Conservation (phyloP, 2,329 filamentous ascomycete genomes). For the Nemania bipapillata region DNA sequence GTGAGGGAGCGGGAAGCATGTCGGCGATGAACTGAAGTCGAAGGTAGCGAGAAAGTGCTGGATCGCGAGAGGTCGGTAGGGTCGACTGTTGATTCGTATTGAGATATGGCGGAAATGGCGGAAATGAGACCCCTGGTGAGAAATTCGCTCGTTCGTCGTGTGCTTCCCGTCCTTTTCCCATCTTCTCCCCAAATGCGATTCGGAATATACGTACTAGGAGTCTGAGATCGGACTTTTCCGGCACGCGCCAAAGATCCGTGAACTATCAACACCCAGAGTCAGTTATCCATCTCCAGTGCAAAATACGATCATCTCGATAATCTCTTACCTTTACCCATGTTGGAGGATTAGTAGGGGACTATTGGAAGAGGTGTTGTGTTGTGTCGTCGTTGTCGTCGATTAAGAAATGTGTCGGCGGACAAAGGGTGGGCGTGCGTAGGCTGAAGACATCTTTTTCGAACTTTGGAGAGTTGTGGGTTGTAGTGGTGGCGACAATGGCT, state of each 20-base stretch:
- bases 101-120: not conserved
- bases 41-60: not conserved
- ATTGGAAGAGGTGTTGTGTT: slow-evolving; percentile 41
- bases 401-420: slow-evolving; percentile 17
- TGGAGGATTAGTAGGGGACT: slow-evolving; percentile 45
- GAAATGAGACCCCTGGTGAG: not conserved
- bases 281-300: not conserved
- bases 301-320: not conserved
- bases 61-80: not conserved
- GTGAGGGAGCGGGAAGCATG: slow-evolving; percentile 19
- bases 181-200: not conserved
- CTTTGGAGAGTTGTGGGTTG: slow-evolving; percentile 8
- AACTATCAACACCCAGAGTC: not conserved
- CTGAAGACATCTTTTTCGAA: slow-evolving; percentile 17
- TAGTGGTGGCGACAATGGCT: not conserved
- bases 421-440: slow-evolving; percentile 18
- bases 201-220: slow-evolving; percentile 73
- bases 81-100: not conserved
- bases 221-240: slow-evolving; percentile 91
- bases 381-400: slow-evolving; percentile 35
- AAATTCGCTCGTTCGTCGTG: not conserved
- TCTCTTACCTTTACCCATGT: slow-evolving; percentile 53
- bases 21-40: not conserved
- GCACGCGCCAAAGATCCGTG: slow-evolving; percentile 82
- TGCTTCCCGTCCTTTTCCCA: not conserved